phyloP scores from a whole-genome alignment of 805 yeast genomes.

The Tetrapisispora arboricola region DNA sequence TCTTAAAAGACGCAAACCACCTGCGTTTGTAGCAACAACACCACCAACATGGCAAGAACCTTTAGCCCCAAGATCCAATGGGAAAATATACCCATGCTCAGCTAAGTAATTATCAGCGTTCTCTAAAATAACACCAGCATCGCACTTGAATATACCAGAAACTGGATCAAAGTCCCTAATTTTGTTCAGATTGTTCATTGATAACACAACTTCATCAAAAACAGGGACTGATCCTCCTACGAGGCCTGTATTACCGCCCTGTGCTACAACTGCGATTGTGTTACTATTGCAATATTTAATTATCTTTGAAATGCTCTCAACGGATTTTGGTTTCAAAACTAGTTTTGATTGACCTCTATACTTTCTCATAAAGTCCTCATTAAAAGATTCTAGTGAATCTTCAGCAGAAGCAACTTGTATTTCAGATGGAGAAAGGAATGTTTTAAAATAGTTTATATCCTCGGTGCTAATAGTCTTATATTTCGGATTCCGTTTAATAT shows the following conservation, averaged over 20 bases:
- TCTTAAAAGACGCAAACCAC: conserved; percentile 78
- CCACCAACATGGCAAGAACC: conserved; percentile 97
- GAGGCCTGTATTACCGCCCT: conserved; percentile 94
- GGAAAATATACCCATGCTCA: conserved; percentile 83
- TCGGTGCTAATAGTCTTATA: conserved; percentile 43
- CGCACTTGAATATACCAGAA: conserved; percentile 79
- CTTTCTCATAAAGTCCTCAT: conserved; percentile 92
- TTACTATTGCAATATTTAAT: conserved; percentile 70
- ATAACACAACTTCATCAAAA: conserved; percentile 78
- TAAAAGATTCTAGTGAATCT: conserved; percentile 60
- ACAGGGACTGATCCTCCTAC: conserved; percentile 93
- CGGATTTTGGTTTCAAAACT: conserved; percentile 72
- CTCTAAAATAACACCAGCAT: conserved; percentile 85
- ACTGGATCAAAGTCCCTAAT: conserved; percentile 72
- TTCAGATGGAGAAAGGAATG: conserved; percentile 43
- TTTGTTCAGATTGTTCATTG: conserved; percentile 60
- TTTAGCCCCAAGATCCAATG: conserved; percentile 90
- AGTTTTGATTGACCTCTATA: conserved; percentile 79
- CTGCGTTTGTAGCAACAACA: conserved; percentile 91
- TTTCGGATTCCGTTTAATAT: conserved; percentile 39
- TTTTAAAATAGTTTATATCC: conserved; percentile 53
- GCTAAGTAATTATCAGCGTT: conserved; percentile 68
- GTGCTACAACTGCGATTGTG: conserved; percentile 81
- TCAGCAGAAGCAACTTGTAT: conserved; percentile 38
- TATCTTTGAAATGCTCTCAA: conserved; percentile 67